These are phyloP conservation scores for Rhamnella rubrinervis DNA, from an alignment of 331 rosid species.

Conservation along the genomic window DNA sequence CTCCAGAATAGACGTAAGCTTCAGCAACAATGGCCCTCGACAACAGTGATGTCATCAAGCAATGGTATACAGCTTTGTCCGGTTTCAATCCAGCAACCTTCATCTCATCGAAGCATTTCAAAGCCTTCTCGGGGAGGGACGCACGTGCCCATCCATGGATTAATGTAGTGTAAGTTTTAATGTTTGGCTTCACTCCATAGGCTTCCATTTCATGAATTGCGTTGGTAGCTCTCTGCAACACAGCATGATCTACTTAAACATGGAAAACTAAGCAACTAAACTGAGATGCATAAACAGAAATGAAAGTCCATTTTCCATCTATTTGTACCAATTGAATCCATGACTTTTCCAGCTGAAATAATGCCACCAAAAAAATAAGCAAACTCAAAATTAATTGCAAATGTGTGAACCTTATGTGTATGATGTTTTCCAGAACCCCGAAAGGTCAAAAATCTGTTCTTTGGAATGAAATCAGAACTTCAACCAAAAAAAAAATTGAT, in stretches of 20 bases:
- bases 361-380: background rate
- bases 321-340: background rate
- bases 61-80: conserved; percentile 92
- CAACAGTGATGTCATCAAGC: conserved; percentile 88
- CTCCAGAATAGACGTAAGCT: conserved; percentile 61
- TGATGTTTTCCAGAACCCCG: too few relatives aligned
- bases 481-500: too few relatives aligned
- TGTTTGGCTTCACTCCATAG: conserved; percentile 74
- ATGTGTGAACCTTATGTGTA: background rate
- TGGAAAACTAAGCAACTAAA: background rate
- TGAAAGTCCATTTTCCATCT: background rate
- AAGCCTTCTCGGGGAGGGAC: conserved; percentile 88
- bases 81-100: conserved; percentile 78
- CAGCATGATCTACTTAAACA: conserved; percentile 1
- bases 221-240: conserved; percentile 69
- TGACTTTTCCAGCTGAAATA: conserved; percentile 11
- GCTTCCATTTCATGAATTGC: conserved; percentile 74
- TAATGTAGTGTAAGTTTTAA: conserved; percentile 85
- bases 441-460: too few relatives aligned
- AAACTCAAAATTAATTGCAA: background rate
- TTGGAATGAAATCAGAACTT: too few relatives aligned
- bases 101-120: conserved; percentile 80
- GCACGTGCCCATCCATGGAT: conserved; percentile 98
- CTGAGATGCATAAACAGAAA: background rate
- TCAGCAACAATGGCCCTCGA: conserved; percentile 86